Evolutionary conservation across 331 rosid species (phyloP).

Genomic region (Acacia concinna): DNA sequence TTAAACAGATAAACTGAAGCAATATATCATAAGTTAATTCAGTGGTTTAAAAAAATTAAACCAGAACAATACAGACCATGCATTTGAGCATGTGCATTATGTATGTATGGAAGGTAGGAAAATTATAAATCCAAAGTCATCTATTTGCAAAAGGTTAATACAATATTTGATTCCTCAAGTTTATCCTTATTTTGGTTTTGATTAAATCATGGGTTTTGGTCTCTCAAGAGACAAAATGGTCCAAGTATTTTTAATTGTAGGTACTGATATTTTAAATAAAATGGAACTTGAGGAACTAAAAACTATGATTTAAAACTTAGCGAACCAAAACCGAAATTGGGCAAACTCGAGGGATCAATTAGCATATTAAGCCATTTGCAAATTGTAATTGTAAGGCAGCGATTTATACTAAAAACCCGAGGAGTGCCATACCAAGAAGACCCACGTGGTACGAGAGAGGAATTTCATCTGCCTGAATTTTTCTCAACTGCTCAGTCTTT

Average conservation of each 20-base stretch:
- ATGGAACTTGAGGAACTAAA: too few relatives aligned
- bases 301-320: too few relatives aligned
- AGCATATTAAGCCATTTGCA: neutral
- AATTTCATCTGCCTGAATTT: constrained; percentile 35
- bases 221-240: too few relatives aligned
- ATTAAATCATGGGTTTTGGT: too few relatives aligned
- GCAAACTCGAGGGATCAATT: too few relatives aligned
- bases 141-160: neutral
- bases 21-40: neutral
- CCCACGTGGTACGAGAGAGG: constrained; percentile 50
- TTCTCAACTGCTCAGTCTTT: constrained; percentile 36
- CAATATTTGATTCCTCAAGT: too few relatives aligned
- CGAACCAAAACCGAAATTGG: too few relatives aligned
- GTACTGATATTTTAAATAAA: too few relatives aligned
- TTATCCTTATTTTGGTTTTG: too few relatives aligned
- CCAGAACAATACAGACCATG: neutral
- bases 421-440: constrained; percentile 51
- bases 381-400: neutral
- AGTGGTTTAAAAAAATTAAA: neutral
- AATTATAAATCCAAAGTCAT: neutral
- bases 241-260: too few relatives aligned
- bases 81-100: neutral
- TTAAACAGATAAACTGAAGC: neutral
- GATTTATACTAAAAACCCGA: neutral
- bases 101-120: neutral